These are phyloP conservation scores for Cyberlindnera bimundalis DNA, from an alignment of 805 yeast species.

Conservation along the genomic window DNA sequence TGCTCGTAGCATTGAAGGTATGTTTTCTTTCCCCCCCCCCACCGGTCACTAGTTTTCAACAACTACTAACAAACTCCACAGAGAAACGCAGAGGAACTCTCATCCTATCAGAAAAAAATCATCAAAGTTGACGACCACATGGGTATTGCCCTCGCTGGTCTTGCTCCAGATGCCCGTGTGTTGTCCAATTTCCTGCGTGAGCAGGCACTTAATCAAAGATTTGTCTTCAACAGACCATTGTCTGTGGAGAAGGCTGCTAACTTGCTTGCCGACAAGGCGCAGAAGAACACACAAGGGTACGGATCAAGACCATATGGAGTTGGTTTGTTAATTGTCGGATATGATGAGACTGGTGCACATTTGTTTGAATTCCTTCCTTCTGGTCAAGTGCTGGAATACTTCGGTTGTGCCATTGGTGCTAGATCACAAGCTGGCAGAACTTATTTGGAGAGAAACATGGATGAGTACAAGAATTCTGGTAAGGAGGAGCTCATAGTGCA, in stretches of 20 bases:
- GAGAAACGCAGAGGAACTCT: conserved; percentile 95
- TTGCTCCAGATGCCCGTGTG: conserved; percentile 97
- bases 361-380: conserved; percentile 93
- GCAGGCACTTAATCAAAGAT: conserved; percentile 82
- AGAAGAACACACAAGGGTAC: conserved; percentile 90
- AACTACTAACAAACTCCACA: conserved; percentile 15
- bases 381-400: conserved; percentile 87
- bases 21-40: conserved; percentile 10
- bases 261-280: conserved; percentile 94
- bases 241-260: conserved; percentile 80
- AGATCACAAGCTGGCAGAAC: conserved; percentile 98
- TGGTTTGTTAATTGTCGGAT: conserved; percentile 85
- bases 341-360: conserved; percentile 93
- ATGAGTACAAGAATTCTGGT: conserved; percentile 54
- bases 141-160: conserved; percentile 95
- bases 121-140: conserved; percentile 89
- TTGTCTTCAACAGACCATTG: conserved; percentile 83
- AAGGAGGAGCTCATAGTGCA: conserved; percentile 76
- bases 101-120: conserved; percentile 93
- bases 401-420: conserved; percentile 96
- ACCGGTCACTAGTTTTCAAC: not conserved
- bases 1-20: conserved; percentile 81
- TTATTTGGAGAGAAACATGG: conserved; percentile 82
- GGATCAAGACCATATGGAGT: conserved; percentile 99
- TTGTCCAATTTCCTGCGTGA: conserved; percentile 84